These are phyloP conservation scores for Boletus fagicola DNA, from an alignment of 768 basidiomycete genomes.

Conservation along the genomic window DNA sequence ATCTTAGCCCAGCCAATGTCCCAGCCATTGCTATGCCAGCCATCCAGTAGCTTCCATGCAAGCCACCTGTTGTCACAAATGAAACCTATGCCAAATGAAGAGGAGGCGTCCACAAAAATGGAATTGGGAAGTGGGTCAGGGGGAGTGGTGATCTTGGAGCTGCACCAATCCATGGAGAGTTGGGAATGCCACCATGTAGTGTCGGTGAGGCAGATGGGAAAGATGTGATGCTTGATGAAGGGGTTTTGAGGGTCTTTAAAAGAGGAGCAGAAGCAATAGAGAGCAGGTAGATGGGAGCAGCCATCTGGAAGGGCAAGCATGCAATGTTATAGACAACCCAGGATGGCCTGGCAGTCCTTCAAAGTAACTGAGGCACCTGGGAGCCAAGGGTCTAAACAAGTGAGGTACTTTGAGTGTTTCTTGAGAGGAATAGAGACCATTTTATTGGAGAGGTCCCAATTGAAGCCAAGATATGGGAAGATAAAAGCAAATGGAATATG, in stretches of 20 bases:
- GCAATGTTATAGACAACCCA: neutral
- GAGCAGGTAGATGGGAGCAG: neutral
- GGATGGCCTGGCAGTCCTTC: neutral
- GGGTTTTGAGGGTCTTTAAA: neutral
- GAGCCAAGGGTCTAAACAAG: neutral
- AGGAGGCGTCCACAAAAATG: neutral
- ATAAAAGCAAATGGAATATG: neutral
- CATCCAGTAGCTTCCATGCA: too few species aligned
- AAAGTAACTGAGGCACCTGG: neutral
- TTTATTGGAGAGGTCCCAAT: neutral
- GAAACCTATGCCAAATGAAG: constrained; percentile 28
- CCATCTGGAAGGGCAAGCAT: neutral
- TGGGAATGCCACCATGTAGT: neutral
- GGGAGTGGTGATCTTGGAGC: neutral
- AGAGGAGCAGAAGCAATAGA: neutral
- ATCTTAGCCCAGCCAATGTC: constrained; percentile 1
- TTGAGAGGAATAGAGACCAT: neutral
- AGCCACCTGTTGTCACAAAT: constrained; percentile 6
- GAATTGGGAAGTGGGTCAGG: neutral
- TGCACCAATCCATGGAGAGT: fast-evolving
- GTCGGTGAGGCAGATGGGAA: fast-evolving
- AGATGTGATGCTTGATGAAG: neutral
- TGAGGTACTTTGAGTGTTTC: neutral
- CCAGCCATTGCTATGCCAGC: neutral
- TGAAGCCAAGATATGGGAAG: neutral